Base-by-base conservation (phyloP, 192 early-diverging fungal genomes). In the Backusella sp. region DNA sequence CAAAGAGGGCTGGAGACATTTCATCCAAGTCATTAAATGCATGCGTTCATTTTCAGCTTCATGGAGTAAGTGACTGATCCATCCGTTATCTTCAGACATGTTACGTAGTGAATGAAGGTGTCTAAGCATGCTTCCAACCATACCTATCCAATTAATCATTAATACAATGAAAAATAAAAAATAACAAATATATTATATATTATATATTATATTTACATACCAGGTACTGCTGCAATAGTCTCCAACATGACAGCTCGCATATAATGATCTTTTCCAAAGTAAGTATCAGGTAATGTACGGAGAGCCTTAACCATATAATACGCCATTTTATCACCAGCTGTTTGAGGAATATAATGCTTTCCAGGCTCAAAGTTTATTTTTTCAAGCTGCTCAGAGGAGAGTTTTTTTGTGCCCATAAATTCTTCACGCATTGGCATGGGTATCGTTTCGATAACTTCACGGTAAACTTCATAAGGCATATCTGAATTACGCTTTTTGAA, bases 31-130 rank as follows among this genome's bases (percentile, higher is more conserved):
- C 73, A 76, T 74, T 21, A 76, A 72, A 74, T 76, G 73, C 87
- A 91, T 90, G 30, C 92, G 79, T 80, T 96, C 96, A 83, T 97
- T 97, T 78, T 98, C 94, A 8, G 97, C 96, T 82, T 98, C 95
- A 73, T 96, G 94, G 46, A 97, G 84, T 53, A 98, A 77, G 70
- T 95, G 95, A 17, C 86, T 85, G 83, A 98, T 95, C 93, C 95
- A 97, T 21, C 97, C 96, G 59, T 94, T 88, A 82, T 98, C 97
- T 74, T 94, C 91, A 5, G 85, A 83, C 82, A 95, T 87, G 1
- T 88, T 79, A 19, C 95, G 90, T 30, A 97, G 84, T 36, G 93
- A 94, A 23, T 88, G 86, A 17, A 96, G 85, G 72, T 97, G 96
- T 9, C 93, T 86, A 17, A 94, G 82, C 79, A 93, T 85, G 6